Evolutionary conservation across 176 grass and related monocot genomes (phyloP).

Genomic region (Oropetium thomaeum): DNA sequence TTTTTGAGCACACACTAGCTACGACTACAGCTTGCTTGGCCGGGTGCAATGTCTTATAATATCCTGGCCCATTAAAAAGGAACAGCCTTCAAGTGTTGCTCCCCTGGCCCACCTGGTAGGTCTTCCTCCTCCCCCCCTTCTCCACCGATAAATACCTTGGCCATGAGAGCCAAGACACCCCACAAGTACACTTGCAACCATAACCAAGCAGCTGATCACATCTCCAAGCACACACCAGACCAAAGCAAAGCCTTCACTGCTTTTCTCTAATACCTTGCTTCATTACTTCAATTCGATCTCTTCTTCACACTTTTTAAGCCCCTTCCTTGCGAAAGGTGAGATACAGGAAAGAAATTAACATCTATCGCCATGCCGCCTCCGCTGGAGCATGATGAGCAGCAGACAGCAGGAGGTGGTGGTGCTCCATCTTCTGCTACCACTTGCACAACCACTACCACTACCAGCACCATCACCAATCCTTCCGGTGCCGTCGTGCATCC

Average conservation of each 20-base stretch:
- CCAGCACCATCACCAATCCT: not conserved
- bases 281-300: not conserved
- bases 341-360: not conserved
- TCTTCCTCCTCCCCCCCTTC: not conserved
- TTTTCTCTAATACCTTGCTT: not conserved
- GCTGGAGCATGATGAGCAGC: conserved; percentile 28
- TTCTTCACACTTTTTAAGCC: not conserved
- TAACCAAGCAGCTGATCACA: conserved; percentile 17
- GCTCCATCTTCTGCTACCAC: not conserved
- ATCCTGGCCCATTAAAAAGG: conserved; percentile 32
- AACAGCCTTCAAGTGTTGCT: conserved; percentile 37
- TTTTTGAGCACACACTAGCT: too few species aligned
- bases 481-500: conserved; percentile 51
- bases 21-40: not conserved
- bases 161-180: conserved; percentile 22
- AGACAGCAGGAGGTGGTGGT: conserved; percentile 15
- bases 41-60: conserved; percentile 20
- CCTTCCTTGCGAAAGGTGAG: too few species aligned
- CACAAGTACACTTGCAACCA: conserved; percentile 20
- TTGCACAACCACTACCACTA: not conserved
- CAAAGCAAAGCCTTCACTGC: not conserved
- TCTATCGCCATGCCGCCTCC: conserved; percentile 33
- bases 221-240: too few species aligned
- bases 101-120: conserved; percentile 39
- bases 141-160: conserved; percentile 49